Conservation (phyloP, 2,329 filamentous ascomycete genomes). For the Polychaeton citri region DNA sequence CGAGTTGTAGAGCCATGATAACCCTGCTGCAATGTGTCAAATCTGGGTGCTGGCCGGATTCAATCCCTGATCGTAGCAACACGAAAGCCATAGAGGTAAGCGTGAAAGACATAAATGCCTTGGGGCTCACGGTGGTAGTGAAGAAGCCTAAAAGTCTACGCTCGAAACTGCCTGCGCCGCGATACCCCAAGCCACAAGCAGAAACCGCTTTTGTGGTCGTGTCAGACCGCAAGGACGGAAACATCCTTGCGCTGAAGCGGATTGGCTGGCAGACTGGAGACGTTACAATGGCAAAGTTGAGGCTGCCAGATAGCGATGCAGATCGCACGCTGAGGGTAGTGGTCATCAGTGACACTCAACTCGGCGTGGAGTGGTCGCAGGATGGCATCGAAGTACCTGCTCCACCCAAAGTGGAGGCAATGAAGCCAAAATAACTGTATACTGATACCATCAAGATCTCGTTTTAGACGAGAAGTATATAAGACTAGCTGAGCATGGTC, state of each 20-base stretch:
- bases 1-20: slow-evolving; percentile 70
- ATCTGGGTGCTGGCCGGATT: slow-evolving; percentile 77
- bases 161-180: slow-evolving; percentile 66
- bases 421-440: background rate
- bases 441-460: too few species aligned
- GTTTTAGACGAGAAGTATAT: too few species aligned
- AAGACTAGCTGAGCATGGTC: too few species aligned
- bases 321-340: slow-evolving; percentile 56
- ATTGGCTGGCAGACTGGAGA: slow-evolving; percentile 52
- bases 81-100: slow-evolving; percentile 36
- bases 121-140: slow-evolving; percentile 50
- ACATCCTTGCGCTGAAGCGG: slow-evolving; percentile 76
- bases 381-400: slow-evolving; percentile 38
- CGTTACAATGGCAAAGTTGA: slow-evolving; percentile 42
- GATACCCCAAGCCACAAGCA: slow-evolving; percentile 85
- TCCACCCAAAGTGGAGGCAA: slow-evolving; percentile 14
- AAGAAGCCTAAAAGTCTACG: slow-evolving; percentile 52
- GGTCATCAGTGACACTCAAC: slow-evolving; percentile 78
- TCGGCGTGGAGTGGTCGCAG: slow-evolving; percentile 55
- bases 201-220: slow-evolving; percentile 87
- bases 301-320: slow-evolving; percentile 41
- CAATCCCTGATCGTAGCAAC: slow-evolving; percentile 45
- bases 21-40: slow-evolving; percentile 83
- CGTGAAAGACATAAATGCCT: slow-evolving; percentile 46
- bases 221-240: slow-evolving; percentile 52